phyloP scores from a whole-genome alignment of 2,329 filamentous ascomycete species.

The Monosporascus sp. region DNA sequence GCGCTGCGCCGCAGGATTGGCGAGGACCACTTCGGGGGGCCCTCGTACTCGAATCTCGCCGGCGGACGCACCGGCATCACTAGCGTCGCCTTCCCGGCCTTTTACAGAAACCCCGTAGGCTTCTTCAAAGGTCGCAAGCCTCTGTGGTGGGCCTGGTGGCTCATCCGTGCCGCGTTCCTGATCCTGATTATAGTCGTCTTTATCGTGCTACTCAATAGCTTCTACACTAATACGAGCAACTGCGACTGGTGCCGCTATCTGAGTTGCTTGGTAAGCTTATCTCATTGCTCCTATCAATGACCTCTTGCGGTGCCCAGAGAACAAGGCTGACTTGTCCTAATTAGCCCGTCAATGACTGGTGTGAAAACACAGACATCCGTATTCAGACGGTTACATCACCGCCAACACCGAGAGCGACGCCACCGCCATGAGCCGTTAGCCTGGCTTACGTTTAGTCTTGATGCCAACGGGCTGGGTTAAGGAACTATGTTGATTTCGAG shows the following conservation, averaged over 20 bases:
- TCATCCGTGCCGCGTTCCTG: constrained; percentile 72
- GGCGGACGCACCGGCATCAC: constrained; percentile 44
- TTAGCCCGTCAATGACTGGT: constrained; percentile 27
- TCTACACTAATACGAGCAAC: constrained; percentile 70
- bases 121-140: constrained; percentile 93
- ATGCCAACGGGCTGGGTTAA: too few relatives aligned
- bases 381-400: constrained; percentile 10
- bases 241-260: constrained; percentile 95
- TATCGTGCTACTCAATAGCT: constrained; percentile 82
- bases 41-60: constrained; percentile 58
- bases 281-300: background rate
- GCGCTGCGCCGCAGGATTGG: constrained; percentile 70
- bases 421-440: too few relatives aligned
- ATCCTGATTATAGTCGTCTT: constrained; percentile 80
- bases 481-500: too few relatives aligned
- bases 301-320: background rate
- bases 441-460: too few relatives aligned
- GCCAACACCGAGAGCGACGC: background rate
- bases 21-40: constrained; percentile 41
- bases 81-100: constrained; percentile 43
- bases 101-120: constrained; percentile 58
- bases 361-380: constrained; percentile 23
- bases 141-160: constrained; percentile 97
- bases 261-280: constrained; percentile 72
- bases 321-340: background rate